phyloP scores from a whole-genome alignment of 208 protist genomes.

The Tetramitus jugosus region DNA sequence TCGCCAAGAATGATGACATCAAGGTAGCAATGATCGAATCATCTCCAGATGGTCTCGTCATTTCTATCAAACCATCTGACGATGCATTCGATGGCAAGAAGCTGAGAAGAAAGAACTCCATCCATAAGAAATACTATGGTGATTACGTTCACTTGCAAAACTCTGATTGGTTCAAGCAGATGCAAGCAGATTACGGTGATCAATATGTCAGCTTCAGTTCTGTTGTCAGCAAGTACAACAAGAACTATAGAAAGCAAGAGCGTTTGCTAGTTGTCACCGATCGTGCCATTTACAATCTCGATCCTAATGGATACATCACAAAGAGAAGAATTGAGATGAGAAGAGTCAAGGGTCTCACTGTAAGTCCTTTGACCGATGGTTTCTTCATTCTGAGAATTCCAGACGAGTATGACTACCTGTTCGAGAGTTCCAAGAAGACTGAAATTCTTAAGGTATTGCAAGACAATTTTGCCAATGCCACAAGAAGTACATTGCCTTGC shows the following conservation, averaged over 20 bases:
- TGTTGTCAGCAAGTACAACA: slow-evolving; percentile 13
- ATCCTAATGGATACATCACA: slow-evolving; percentile 20
- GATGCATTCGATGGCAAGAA: slow-evolving; percentile 9
- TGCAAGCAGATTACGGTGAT: background rate
- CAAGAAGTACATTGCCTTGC: background rate
- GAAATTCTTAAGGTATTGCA: slow-evolving; percentile 12
- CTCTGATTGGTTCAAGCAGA: background rate
- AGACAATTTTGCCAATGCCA: background rate
- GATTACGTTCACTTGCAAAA: slow-evolving; percentile 21
- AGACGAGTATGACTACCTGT: slow-evolving; percentile 19
- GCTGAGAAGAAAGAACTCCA: background rate
- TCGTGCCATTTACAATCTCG: background rate
- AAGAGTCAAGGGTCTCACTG: background rate
- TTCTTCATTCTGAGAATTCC: slow-evolving; percentile 2
- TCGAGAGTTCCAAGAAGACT: slow-evolving; percentile 20
- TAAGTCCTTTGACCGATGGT: slow-evolving; percentile 10
- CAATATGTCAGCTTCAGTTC: background rate
- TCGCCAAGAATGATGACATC: background rate
- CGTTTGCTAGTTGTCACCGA: slow-evolving; percentile 15
- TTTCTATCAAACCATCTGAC: slow-evolving; percentile 8
- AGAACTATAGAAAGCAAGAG: slow-evolving; percentile 8
- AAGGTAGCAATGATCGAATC: background rate
- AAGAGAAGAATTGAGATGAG: background rate
- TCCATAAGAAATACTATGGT: slow-evolving; percentile 20
- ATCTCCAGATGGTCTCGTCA: background rate